These are phyloP conservation scores for Paraphaeosphaeria sporulosa DNA, from an alignment of 2,329 filamentous ascomycete genomes.

Conservation along the genomic window DNA sequence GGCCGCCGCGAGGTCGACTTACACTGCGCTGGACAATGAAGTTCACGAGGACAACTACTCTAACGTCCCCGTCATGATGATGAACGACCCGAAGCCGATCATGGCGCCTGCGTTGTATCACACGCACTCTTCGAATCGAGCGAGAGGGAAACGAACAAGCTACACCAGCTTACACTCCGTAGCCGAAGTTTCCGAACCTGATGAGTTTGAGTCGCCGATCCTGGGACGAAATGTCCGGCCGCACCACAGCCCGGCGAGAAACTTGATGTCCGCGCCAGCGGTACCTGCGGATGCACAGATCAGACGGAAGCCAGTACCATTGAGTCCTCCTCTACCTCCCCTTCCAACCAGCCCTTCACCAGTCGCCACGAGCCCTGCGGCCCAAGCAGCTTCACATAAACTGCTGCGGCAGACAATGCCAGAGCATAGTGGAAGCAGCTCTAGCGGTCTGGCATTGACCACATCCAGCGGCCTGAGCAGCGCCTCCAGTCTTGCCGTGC, in stretches of 20 bases:
- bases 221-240: slow-evolving; percentile 21
- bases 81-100: slow-evolving; percentile 30
- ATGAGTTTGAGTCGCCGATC: slow-evolving; percentile 36
- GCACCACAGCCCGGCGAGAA: slow-evolving; percentile 17
- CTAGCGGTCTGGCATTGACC: slow-evolving; percentile 27
- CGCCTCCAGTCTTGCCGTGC: slow-evolving; percentile 10
- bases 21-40: slow-evolving; percentile 7
- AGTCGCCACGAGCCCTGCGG: slow-evolving; percentile 23
- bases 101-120: slow-evolving; percentile 38
- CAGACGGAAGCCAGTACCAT: slow-evolving; percentile 36
- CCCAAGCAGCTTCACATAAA: slow-evolving; percentile 27
- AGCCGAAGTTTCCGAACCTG: slow-evolving; percentile 41
- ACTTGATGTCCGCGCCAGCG: slow-evolving; percentile 18
- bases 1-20: slow-evolving; percentile 1
- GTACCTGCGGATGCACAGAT: slow-evolving; percentile 28
- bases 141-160: slow-evolving; percentile 42
- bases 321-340: slow-evolving; percentile 17
- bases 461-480: slow-evolving; percentile 19
- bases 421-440: slow-evolving; percentile 36
- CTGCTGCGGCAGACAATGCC: slow-evolving; percentile 34
- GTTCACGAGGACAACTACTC: slow-evolving; percentile 9
- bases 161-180: slow-evolving; percentile 43
- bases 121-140: slow-evolving; percentile 45
- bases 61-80: slow-evolving; percentile 20
- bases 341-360: slow-evolving; percentile 3